Percentiles rank a stretch among this genome's conserved stretches.
phyloP scores from a whole-genome alignment of 768 basidiomycete genomes.

The Butyriboletus loyo region DNA sequence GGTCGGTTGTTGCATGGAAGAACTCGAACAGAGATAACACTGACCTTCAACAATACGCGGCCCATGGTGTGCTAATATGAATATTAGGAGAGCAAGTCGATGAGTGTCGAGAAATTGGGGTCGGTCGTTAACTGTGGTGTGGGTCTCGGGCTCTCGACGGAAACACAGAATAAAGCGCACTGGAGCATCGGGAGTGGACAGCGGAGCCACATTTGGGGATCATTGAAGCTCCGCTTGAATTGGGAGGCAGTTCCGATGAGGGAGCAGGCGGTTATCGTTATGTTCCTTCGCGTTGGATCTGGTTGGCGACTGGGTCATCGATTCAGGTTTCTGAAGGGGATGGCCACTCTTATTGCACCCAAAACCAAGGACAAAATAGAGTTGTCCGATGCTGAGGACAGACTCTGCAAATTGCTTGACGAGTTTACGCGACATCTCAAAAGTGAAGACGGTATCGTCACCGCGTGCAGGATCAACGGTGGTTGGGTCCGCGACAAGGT shows the following conservation, averaged over 20 bases:
- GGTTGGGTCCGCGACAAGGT: constrained; percentile 99
- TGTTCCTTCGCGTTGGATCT: constrained; percentile 5
- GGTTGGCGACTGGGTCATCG: constrained; percentile 8
- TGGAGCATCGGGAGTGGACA: constrained; percentile 14
- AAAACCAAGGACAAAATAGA: constrained; percentile 39
- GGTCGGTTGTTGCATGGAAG: constrained; percentile 8
- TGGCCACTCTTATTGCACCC: constrained; percentile 34
- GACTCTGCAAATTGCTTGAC: constrained; percentile 75
- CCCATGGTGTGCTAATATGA: constrained; percentile 51
- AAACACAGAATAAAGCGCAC: constrained; percentile 3
- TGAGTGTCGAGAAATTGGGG: background rate
- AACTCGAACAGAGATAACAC: constrained; percentile 4
- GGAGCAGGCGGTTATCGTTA: background rate
- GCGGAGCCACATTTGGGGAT: constrained; percentile 13
- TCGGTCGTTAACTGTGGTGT: constrained; percentile 9
- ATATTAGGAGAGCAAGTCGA: background rate
- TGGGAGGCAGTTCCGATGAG: background rate
- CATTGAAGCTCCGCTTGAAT: constrained; percentile 29
- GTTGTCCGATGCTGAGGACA: constrained; percentile 65
- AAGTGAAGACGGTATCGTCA: constrained; percentile 48
- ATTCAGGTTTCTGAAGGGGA: constrained; percentile 14
- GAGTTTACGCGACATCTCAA: constrained; percentile 64
- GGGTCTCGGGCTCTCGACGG: constrained; percentile 6
- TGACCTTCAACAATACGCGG: constrained; percentile 82
- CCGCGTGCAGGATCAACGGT: constrained; percentile 87